Evolutionary conservation across 495 filamentous ascomycete genomes (phyloP), one percentile per base, ranked within the genome.

Genomic region (Staphylotrichum longicolle): DNA sequence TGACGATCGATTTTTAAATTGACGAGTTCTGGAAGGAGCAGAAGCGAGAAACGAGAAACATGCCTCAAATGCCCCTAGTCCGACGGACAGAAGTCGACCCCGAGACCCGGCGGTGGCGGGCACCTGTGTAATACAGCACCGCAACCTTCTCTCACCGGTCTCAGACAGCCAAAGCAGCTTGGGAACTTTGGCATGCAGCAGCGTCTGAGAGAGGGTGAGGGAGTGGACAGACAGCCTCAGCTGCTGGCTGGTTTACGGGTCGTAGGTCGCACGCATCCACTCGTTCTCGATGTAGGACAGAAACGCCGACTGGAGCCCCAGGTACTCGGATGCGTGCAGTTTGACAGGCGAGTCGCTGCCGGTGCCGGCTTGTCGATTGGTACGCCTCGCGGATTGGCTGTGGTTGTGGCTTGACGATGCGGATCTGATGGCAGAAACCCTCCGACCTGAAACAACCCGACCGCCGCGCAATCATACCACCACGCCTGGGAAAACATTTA

Each of bases 11-110:
- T 27, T 27, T 27, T 27, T 27, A 27, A 27, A 27, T 27, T 27
- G 20, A 27, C 20, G 1, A 27, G 20, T 27, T 27, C 20, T 27
- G 20, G 20, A 27, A 27, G 20, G 20, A 27, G 20, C 20, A 27
- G 20, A 27, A 27, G 20, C 20, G 20, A 27, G 20, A 27, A 27
- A 27, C 20, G 20, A 27, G 47, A 49, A 49, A 14, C 39, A 8
- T 41, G 39, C 7, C 39, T 41, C 12, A 41, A 41, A 12, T 41
- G 39, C 2, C 7, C 7, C 39, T 41, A 1, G 44, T 32, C 3
- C 32, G 47, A 49, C 47, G 47, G 47, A 14, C 33, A 33, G 47
- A 49, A 11, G 32, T 49, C 32, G 47, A 49, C 27, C 47, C 47
- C 47, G 47, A 49, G 47, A 49, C 47, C 30, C 27, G 20, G 47